A percentile compares a stretch with the other conserved stretches of the same genome.
These are phyloP conservation scores for Castanea crenata DNA, from an alignment of 306 rosid species.

Conservation along the genomic window DNA sequence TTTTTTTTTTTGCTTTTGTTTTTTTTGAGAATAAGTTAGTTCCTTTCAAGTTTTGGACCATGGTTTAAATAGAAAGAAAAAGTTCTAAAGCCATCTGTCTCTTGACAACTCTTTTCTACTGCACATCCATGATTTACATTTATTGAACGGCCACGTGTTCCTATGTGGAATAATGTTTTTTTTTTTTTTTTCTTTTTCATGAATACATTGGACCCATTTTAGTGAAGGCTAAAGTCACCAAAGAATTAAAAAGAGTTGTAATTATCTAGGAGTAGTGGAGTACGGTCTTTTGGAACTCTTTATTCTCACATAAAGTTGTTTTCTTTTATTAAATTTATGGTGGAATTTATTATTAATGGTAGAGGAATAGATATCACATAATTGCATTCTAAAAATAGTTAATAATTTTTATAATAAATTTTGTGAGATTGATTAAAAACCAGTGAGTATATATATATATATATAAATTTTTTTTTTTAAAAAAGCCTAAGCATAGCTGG, in stretches of 20 bases:
- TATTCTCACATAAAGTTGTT: no score
- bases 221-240: not conserved
- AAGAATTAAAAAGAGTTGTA: not conserved
- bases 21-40: no score
- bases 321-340: no score
- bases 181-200: not conserved
- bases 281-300: no score
- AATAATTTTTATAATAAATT: not conserved
- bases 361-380: accelerated
- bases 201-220: no score
- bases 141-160: not conserved
- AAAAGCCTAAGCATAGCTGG: no score
- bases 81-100: not conserved
- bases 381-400: no score
- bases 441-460: not conserved
- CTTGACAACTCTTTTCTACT: slow-evolving; percentile 8
- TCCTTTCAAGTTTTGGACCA: slow-evolving; percentile 11
- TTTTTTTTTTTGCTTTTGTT: accelerated
- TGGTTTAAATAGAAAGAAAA: slow-evolving; percentile 1
- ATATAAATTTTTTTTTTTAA: no score
- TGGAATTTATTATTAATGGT: no score
- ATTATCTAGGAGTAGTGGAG: no score
- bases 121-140: not conserved
- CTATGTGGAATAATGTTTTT: not conserved
- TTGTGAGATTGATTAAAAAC: not conserved